phyloP scores from a whole-genome alignment of 2,329 filamentous ascomycete genomes.

The Aureobasidium sp. region DNA sequence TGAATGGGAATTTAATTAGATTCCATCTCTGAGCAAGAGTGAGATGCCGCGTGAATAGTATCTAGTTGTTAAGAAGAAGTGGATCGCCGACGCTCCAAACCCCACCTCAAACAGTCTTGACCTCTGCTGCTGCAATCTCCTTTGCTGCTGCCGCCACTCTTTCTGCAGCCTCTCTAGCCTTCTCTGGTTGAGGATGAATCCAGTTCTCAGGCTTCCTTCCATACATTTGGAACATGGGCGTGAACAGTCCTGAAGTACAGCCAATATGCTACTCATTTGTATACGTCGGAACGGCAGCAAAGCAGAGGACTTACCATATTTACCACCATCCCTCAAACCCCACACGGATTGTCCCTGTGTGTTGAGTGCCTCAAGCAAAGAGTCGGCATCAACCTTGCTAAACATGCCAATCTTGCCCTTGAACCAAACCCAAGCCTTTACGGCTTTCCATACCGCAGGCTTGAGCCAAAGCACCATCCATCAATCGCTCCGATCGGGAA shows the following conservation, averaged over 20 bases:
- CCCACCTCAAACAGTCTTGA: not conserved
- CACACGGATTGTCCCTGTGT: conserved; percentile 75
- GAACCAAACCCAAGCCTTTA: conserved; percentile 67
- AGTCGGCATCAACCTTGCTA: conserved; percentile 56
- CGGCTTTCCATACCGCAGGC: conserved; percentile 62
- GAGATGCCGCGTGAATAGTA: not conserved
- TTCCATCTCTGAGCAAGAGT: not conserved
- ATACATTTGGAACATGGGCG: conserved; percentile 96
- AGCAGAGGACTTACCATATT: conserved; percentile 47
- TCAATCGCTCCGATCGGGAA: conserved; percentile 67
- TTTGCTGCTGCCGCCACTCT: not conserved
- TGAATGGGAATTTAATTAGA: too few species aligned
- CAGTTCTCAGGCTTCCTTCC: conserved; percentile 62
- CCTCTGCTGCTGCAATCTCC: not conserved
- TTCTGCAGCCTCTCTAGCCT: not conserved
- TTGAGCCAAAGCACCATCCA: conserved; percentile 70
- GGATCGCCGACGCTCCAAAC: not conserved
- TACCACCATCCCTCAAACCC: conserved; percentile 75
- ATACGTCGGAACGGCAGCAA: not conserved
- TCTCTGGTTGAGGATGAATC: not conserved
- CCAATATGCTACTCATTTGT: not conserved
- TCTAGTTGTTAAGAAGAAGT: not conserved
- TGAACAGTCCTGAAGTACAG: conserved; percentile 55
- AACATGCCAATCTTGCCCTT: conserved; percentile 58
- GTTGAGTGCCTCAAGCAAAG: conserved; percentile 91